Percentiles rank a stretch among this genome's conserved stretches.
phyloP scores from a whole-genome alignment of 192 early-diverging fungal species.

The Podochytrium sp. region DNA sequence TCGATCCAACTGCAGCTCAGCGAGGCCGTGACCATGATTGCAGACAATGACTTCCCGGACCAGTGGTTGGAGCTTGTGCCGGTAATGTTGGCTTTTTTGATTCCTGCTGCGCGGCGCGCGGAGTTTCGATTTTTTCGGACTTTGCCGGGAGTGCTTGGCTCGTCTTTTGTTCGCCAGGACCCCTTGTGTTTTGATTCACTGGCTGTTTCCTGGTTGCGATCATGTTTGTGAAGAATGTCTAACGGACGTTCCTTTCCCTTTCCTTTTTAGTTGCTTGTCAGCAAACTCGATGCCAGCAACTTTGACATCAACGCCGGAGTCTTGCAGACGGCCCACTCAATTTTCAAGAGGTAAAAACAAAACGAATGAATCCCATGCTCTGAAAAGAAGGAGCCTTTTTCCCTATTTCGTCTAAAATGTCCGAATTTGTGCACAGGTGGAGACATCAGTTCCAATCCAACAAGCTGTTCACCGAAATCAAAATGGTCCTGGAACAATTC shows the following conservation, averaged over 20 bases:
- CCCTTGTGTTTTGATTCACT: not conserved
- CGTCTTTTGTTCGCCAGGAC: not conserved
- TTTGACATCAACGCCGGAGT: slow-evolving; percentile 88
- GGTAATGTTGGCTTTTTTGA: slow-evolving; percentile 6
- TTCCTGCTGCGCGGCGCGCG: not conserved
- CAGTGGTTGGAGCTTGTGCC: slow-evolving; percentile 82
- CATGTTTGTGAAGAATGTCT: not conserved
- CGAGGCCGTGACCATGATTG: slow-evolving; percentile 93
- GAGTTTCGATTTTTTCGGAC: not conserved
- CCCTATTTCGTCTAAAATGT: not conserved
- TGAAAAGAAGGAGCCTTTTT: not conserved
- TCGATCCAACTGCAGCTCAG: slow-evolving; percentile 86
- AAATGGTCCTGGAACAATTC: slow-evolving; percentile 87
- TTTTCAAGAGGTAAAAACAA: slow-evolving; percentile 85
- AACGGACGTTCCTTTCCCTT: not conserved
- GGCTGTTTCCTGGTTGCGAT: too few relatives aligned
- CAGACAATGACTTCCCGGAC: slow-evolving; percentile 90
- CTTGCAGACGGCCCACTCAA: slow-evolving; percentile 92
- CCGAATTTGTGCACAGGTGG: slow-evolving; percentile 63
- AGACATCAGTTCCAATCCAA: slow-evolving; percentile 81
- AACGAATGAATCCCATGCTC: too few relatives aligned
- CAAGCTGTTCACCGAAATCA: slow-evolving; percentile 85
- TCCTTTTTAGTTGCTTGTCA: slow-evolving; percentile 54
- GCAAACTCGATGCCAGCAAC: slow-evolving; percentile 72
- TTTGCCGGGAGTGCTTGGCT: not conserved